Base-by-base conservation (phyloP, 352 stramenopile genomes). In the Thalassiosira exigua region DNA sequence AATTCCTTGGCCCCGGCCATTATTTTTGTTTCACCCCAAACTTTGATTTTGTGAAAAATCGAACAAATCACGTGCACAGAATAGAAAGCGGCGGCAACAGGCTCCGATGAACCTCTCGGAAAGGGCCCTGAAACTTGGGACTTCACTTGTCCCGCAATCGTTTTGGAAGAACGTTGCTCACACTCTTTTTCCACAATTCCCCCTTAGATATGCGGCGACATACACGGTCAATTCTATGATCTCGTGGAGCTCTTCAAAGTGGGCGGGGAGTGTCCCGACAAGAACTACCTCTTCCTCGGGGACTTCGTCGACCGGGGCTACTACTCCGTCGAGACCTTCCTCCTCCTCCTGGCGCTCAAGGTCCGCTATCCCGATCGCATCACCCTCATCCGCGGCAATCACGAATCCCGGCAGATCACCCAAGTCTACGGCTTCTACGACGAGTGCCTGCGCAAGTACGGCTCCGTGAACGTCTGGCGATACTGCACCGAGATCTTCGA, bases 401-500 rank as follows among this genome's bases (percentile, higher is more conserved):
- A 99, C 84, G 97, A 99, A 89, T 96, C 87, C 61, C 88, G 97
- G 59, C 96, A 99, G 87, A 99, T 99, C 82, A 99, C 96, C 19
- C 96, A 99, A 83, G 97, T 99, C 3, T 99, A 99, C 84, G 97
- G 97, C 29, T 99, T 99, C 81, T 99, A 99, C 82, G 97, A 99
- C 82, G 97, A 99, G 85, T 99, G 97, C 78, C 87, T 98, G 19
- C 89, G 96, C 72, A 96, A 98, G 83, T 99, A 99, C 84, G 97
- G 97, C 33, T 98, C 91, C 29, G 97, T 99, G 53, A 99, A 99
- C 88, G 97, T 99, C 26, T 99, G 97, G 97, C 91, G 85, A 44
- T 99, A 99, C 85, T 99, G 96, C 91, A 99, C 97, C 60, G 97
- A 99, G 79, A 98, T 99, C 79, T 99, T 99, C 79, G 97, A 99